Conservation (phyloP, 768 basidiomycete genomes). For the Boletellus ananas region DNA sequence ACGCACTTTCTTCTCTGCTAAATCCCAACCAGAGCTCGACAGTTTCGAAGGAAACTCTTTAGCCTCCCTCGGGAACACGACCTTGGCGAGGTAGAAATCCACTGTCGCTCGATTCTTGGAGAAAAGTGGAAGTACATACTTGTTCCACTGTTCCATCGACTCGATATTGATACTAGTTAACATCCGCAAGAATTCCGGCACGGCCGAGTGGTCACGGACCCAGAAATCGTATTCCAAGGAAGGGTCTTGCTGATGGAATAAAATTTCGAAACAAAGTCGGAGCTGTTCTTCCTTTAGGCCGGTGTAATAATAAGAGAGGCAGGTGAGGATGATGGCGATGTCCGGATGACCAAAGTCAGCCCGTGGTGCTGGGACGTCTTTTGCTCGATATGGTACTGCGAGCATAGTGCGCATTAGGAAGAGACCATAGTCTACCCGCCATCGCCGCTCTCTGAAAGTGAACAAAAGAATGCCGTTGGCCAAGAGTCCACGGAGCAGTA, state of each 20-base stretch:
- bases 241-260: conserved; percentile 13
- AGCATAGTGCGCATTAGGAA: conserved; percentile 10
- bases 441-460: conserved; percentile 21
- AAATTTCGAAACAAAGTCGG: background rate
- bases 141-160: conserved; percentile 31
- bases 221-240: conserved; percentile 16
- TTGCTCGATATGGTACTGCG: conserved; percentile 28
- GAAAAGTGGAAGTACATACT: conserved; percentile 33
- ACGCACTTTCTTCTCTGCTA: background rate
- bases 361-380: conserved; percentile 22
- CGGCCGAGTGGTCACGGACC: conserved; percentile 14
- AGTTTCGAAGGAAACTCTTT: conserved; percentile 22
- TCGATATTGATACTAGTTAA: conserved; percentile 40
- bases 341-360: conserved; percentile 30
- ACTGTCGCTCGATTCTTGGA: conserved; percentile 18
- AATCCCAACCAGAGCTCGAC: conserved; percentile 13
- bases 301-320: conserved; percentile 22
- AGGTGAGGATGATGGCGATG: conserved; percentile 13
- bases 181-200: conserved; percentile 31
- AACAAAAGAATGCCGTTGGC: conserved; percentile 19
- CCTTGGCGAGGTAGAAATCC: conserved; percentile 43
- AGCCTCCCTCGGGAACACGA: conserved; percentile 45
- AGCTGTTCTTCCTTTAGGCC: conserved; percentile 12
- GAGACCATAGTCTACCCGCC: conserved; percentile 26
- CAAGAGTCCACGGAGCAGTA: conserved; percentile 35